Conservation (phyloP, 23 red algal genomes). For the Gracilaria gracilis region DNA sequence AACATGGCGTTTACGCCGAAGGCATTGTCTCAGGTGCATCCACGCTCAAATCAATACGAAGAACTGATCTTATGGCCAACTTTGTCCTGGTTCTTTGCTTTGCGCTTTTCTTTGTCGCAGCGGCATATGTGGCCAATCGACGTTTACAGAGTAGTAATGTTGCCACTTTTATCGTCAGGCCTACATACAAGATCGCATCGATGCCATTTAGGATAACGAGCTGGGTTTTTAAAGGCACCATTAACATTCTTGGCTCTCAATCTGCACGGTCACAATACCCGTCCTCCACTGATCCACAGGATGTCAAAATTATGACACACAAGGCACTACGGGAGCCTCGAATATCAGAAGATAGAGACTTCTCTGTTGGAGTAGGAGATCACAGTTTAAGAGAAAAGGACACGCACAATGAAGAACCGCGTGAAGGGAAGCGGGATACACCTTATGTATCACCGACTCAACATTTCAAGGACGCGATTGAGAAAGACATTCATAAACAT, state of each 20-base stretch:
- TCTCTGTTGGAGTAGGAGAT: background rate
- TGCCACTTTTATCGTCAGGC: conserved; percentile 54
- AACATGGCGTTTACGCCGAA: conserved; percentile 49
- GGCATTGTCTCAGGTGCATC: conserved; percentile 5
- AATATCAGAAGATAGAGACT: background rate
- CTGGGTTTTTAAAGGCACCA: conserved; percentile 10
- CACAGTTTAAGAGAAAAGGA: background rate
- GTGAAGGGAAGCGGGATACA: background rate
- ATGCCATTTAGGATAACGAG: conserved; percentile 23
- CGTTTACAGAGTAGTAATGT: conserved; percentile 27
- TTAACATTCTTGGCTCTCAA: background rate
- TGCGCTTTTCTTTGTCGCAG: conserved; percentile 60
- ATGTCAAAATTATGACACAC: background rate
- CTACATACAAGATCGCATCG: conserved; percentile 23
- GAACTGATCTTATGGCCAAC: conserved; percentile 50
- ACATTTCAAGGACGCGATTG: background rate
- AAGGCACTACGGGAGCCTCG: background rate
- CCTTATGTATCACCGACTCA: background rate
- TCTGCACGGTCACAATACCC: background rate
- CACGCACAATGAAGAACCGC: background rate
- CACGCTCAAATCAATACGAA: conserved; percentile 41
- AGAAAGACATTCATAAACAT: background rate
- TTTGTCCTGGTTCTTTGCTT: conserved; percentile 46
- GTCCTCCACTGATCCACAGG: background rate
- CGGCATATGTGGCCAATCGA: conserved; percentile 48